Evolutionary conservation across 306 rosid genomes (phyloP).

Genomic region (Crotalaria pallida): DNA sequence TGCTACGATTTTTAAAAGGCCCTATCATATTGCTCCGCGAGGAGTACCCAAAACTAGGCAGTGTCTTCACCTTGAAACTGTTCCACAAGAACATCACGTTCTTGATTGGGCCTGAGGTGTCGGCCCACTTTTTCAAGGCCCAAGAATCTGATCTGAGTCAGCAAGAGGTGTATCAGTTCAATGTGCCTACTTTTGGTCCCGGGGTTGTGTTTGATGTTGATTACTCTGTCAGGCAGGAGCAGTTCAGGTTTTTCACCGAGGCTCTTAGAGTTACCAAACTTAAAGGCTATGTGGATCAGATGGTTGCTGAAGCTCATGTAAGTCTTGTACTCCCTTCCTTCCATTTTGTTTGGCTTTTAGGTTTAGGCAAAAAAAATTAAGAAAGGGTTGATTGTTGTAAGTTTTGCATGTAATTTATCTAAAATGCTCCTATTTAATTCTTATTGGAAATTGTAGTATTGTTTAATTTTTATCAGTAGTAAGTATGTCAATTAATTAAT

Average conservation of each 20-base stretch:
- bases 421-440: too few relatives aligned
- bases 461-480: too few relatives aligned
- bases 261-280: slow-evolving; percentile 75
- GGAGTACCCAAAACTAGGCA: slow-evolving; percentile 81
- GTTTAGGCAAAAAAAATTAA: too few relatives aligned
- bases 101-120: slow-evolving; percentile 89
- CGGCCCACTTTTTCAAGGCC: slow-evolving; percentile 88
- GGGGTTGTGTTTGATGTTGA: slow-evolving; percentile 96
- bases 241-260: slow-evolving; percentile 92
- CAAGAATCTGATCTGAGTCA: slow-evolving; percentile 85
- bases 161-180: slow-evolving; percentile 92
- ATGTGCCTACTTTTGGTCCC: slow-evolving; percentile 93
- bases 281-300: slow-evolving; percentile 90
- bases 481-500: too few relatives aligned
- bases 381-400: too few relatives aligned
- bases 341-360: too few relatives aligned
- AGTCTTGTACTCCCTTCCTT: background rate
- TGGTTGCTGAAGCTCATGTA: slow-evolving; percentile 86
- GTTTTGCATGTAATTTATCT: too few relatives aligned
- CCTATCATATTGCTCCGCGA: slow-evolving; percentile 74
- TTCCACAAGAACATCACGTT: slow-evolving; percentile 72
- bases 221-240: slow-evolving; percentile 81
- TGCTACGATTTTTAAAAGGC: slow-evolving; percentile 65
- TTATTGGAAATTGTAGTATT: too few relatives aligned
- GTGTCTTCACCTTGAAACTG: slow-evolving; percentile 71